These are phyloP conservation scores for Oryza nivara DNA, from an alignment of 176 grass and related monocot species.

Conservation along the genomic window DNA sequence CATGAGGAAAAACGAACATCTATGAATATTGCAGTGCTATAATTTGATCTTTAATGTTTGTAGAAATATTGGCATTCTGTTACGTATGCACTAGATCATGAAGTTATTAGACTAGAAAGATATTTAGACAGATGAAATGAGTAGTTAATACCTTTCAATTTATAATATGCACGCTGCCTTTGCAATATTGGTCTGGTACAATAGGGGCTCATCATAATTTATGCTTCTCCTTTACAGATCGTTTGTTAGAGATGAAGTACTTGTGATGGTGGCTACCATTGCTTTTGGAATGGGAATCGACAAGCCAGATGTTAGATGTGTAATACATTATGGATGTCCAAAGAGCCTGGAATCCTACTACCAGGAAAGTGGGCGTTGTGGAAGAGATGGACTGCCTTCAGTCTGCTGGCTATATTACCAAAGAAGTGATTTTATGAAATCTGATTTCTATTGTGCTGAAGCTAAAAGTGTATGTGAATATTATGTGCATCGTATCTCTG, in stretches of 20 bases:
- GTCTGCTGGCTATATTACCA: slow-evolving; percentile 95
- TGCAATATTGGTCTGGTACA: slow-evolving; percentile 2
- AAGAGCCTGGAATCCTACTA: slow-evolving; percentile 96
- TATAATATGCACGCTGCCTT: slow-evolving; percentile 15
- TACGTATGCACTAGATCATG: slow-evolving; percentile 13
- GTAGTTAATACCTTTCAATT: background rate
- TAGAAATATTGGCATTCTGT: slow-evolving; percentile 14
- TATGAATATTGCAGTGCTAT: background rate
- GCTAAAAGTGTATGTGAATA: slow-evolving; percentile 62
- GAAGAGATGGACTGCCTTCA: slow-evolving; percentile 90
- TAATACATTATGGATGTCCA: slow-evolving; percentile 95
- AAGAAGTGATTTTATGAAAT: slow-evolving; percentile 89
- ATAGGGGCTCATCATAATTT: slow-evolving; percentile 34
- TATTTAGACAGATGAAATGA: slow-evolving; percentile 2
- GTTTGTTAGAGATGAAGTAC: slow-evolving; percentile 86
- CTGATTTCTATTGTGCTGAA: slow-evolving; percentile 83
- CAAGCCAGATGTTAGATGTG: slow-evolving; percentile 90
- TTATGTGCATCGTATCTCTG: background rate
- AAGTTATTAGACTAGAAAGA: slow-evolving; percentile 12
- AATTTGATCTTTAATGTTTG: slow-evolving; percentile 35
- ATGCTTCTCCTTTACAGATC: slow-evolving; percentile 56
- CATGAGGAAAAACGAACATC: background rate
- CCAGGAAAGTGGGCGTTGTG: slow-evolving; percentile 98
- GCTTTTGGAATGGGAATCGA: slow-evolving; percentile 99
- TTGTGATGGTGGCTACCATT: slow-evolving; percentile 91